phyloP scores from a whole-genome alignment of 805 yeast species.

The Candida orba region DNA sequence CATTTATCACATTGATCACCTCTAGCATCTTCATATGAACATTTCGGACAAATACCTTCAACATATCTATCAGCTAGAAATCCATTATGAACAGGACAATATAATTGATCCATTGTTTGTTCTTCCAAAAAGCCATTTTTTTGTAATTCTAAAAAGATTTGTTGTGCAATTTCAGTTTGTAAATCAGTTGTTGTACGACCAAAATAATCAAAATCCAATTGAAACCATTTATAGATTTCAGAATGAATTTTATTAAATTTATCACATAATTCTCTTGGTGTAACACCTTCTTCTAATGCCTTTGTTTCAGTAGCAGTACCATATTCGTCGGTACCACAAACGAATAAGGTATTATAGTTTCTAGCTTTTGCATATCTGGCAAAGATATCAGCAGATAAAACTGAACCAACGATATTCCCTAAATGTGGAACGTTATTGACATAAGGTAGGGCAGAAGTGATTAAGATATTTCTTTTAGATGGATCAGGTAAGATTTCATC shows the following conservation, averaged over 20 bases:
- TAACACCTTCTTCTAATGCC: slow-evolving; percentile 86
- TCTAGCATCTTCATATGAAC: slow-evolving; percentile 93
- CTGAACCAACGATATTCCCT: slow-evolving; percentile 95
- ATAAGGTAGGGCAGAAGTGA: slow-evolving; percentile 95
- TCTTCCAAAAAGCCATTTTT: slow-evolving; percentile 81
- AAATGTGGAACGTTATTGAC: slow-evolving; percentile 98
- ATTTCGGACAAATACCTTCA: slow-evolving; percentile 95
- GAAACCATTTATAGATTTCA: slow-evolving; percentile 94
- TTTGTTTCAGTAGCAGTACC: slow-evolving; percentile 99
- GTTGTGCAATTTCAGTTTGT: slow-evolving; percentile 95
- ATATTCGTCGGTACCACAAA: slow-evolving; percentile 98
- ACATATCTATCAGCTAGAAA: slow-evolving; percentile 94
- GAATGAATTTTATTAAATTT: slow-evolving; percentile 83
- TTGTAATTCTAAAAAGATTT: slow-evolving; percentile 70
- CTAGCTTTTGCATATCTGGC: slow-evolving; percentile 85
- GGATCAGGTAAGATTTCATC: slow-evolving; percentile 47
- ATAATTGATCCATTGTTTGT: slow-evolving; percentile 81
- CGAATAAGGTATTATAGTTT: slow-evolving; percentile 75
- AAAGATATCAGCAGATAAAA: slow-evolving; percentile 88
- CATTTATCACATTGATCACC: slow-evolving; percentile 99
- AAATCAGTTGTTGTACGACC: slow-evolving; percentile 92
- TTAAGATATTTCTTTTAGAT: slow-evolving; percentile 68
- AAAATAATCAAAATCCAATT: slow-evolving; percentile 87
- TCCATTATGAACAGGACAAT: slow-evolving; percentile 84
- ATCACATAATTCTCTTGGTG: slow-evolving; percentile 86